Evolutionary conservation across 805 yeast genomes (phyloP).

Genomic region (Metschnikowia matae): DNA sequence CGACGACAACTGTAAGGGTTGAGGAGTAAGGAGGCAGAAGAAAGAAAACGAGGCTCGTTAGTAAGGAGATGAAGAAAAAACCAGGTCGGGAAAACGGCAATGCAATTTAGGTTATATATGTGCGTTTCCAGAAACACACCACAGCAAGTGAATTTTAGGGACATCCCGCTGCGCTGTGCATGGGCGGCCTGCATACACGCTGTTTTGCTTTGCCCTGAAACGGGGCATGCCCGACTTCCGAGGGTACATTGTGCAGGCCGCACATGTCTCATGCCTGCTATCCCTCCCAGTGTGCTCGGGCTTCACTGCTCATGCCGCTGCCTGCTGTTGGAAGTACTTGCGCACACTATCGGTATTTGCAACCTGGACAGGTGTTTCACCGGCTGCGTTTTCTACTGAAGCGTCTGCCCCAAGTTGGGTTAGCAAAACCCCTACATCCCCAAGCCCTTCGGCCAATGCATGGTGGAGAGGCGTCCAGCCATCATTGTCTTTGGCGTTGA

Average conservation of each 20-base stretch:
- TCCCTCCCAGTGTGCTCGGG: background rate
- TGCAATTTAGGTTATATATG: conserved; percentile 4
- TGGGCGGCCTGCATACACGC: conserved; percentile 9
- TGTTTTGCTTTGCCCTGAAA: conserved; percentile 19
- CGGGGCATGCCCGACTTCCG: conserved; percentile 14
- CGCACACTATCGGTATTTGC: conserved; percentile 34
- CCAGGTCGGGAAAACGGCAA: background rate
- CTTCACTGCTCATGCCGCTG: background rate
- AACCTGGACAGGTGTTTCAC: conserved; percentile 39
- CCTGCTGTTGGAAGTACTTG: conserved; percentile 7
- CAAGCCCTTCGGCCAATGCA: conserved; percentile 87
- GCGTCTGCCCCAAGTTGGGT: conserved; percentile 68
- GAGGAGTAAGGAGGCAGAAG: background rate
- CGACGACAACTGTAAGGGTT: background rate
- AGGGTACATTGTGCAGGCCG: conserved; percentile 12
- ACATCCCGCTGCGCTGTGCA: conserved; percentile 8
- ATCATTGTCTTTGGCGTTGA: conserved; percentile 62
- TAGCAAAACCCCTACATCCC: conserved; percentile 63
- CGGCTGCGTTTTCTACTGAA: conserved; percentile 44
- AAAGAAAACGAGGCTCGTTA: background rate
- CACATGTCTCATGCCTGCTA: background rate
- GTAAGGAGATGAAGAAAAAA: conserved; percentile 5
- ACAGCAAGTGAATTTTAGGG: conserved; percentile 11
- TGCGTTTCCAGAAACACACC: conserved; percentile 9
- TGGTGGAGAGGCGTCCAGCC: conserved; percentile 91